A percentile compares a stretch with the other conserved stretches of the same genome.
These are phyloP conservation scores for Scutellaria baicalensis DNA, from an alignment of 257 asterid species.

Conservation along the genomic window DNA sequence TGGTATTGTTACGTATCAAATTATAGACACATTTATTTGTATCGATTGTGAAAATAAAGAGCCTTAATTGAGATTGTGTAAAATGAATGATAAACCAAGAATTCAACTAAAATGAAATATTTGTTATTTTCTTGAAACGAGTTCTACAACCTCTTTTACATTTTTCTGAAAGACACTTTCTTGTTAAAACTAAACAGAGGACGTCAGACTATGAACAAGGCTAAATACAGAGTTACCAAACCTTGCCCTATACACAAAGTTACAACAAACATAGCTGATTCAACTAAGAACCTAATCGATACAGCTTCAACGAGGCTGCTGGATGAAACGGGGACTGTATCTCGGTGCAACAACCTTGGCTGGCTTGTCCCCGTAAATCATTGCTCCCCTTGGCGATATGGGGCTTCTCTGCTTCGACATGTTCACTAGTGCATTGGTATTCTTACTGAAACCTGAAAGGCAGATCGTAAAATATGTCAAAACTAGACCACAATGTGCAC, in stretches of 20 bases:
- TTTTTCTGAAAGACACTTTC: conserved; percentile 3
- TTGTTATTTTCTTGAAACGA: conserved; percentile 3
- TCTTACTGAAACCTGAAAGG: conserved; percentile 31
- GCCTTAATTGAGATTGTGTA: too few relatives aligned
- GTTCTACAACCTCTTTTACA: conserved; percentile 14
- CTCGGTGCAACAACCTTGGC: conserved; percentile 51
- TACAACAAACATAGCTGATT: conserved; percentile 22
- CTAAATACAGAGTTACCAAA: conserved; percentile 40
- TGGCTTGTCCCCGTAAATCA: conserved; percentile 59
- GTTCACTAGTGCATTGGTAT: conserved; percentile 31
- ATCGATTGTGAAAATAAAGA: too few relatives aligned
- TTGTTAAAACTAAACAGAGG: conserved; percentile 22
- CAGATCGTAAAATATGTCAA: not conserved
- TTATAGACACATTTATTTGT: too few relatives aligned
- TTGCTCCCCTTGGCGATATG: conserved; percentile 31
- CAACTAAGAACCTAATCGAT: conserved; percentile 16
- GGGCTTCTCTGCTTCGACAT: conserved; percentile 31
- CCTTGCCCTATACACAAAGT: conserved; percentile 70
- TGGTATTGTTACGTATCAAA: too few relatives aligned
- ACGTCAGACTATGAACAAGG: conserved; percentile 68
- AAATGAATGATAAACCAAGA: too few relatives aligned
- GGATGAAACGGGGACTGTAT: conserved; percentile 77
- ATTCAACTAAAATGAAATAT: not conserved
- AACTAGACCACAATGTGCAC: not conserved
- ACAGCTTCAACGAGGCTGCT: conserved; percentile 80